Evolutionary conservation across 768 basidiomycete genomes (phyloP), one percentile per base, ranked within the genome.

Genomic region (Lactarius trivialis): DNA sequence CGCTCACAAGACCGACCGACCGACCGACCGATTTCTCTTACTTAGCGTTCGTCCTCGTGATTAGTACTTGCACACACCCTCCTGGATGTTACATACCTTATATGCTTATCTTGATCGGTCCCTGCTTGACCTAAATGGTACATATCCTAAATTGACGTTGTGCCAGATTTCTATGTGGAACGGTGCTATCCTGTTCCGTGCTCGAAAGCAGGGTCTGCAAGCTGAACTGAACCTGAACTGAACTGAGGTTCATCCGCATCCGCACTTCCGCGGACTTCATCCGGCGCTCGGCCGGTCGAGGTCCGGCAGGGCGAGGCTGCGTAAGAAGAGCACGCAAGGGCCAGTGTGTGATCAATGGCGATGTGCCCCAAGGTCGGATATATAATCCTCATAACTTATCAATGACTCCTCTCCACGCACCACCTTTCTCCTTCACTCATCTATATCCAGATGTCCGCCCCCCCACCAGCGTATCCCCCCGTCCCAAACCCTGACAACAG

Each of bases 401-500:
- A 30, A 19, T 55, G 51, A 52, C 66, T 54, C 62, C 41, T 45
- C 45, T 30, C 56, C 26, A 36, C 30, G 21, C 54, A 52, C 60
- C 62, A 32, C 62, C 48, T 52, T 63, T 57, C 61, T 52, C 55
- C 57, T 56, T 65, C 55, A 32, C 32, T 60, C 70, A 65, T 72
- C 67, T 68, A 81, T 83, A 71, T 71, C 78, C 57, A 62, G 73
- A 76, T 60, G 78, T 80, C 60, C 77, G 82, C 49, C 72, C 75
- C 66, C 60, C 67, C 53, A 74, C 73, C 58, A 51, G 43, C 70
- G 62, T 71, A 24, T 24, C 45, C 62, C 48, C 56, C 67, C 37
- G 43, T 64, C 17, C 50, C 63, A 11, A 83, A 83, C 71, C 80
- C 80, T n/a, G 88, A 90, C 70, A 70, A 73, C 14, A 80, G 88